phyloP scores from a whole-genome alignment of 73 alveolate species.

The Paramecium pentaurelia region DNA sequence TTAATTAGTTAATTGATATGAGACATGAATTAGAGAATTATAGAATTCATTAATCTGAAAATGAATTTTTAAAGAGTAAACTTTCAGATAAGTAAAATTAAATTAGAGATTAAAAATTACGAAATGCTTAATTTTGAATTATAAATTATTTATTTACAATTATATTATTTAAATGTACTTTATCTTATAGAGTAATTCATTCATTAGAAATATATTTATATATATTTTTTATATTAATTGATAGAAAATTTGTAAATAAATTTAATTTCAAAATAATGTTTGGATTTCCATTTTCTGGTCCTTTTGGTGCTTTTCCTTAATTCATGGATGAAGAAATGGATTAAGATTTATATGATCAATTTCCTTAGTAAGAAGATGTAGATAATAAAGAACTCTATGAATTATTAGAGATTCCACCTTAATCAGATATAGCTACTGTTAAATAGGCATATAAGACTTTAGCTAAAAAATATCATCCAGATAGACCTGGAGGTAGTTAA shows the following conservation, averaged over 20 bases:
- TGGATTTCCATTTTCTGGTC: slow-evolving; percentile 14
- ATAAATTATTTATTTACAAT: too few species aligned
- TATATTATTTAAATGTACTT: neutral
- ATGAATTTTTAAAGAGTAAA: neutral
- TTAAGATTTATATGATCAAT: neutral
- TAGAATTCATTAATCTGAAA: neutral
- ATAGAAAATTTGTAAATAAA: neutral
- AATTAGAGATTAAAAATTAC: neutral
- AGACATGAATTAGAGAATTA: neutral
- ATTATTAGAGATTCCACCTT: neutral
- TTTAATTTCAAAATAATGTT: neutral
- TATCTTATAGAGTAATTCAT: neutral
- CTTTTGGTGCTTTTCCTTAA: neutral
- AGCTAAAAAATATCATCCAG: slow-evolving; percentile 87
- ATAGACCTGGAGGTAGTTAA: slow-evolving; percentile 70
- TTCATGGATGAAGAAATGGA: neutral
- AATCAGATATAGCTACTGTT: slow-evolving; percentile 62
- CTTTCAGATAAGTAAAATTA: neutral
- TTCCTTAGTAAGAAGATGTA: neutral
- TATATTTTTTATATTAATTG: neutral
- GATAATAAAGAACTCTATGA: slow-evolving; percentile 24
- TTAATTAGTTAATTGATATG: neutral
- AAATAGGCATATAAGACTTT: slow-evolving; percentile 67
- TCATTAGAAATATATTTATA: neutral
- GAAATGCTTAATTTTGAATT: neutral